phyloP scores from a whole-genome alignment of 192 early-diverging fungal genomes.

The Pilobolus umbonatus region DNA sequence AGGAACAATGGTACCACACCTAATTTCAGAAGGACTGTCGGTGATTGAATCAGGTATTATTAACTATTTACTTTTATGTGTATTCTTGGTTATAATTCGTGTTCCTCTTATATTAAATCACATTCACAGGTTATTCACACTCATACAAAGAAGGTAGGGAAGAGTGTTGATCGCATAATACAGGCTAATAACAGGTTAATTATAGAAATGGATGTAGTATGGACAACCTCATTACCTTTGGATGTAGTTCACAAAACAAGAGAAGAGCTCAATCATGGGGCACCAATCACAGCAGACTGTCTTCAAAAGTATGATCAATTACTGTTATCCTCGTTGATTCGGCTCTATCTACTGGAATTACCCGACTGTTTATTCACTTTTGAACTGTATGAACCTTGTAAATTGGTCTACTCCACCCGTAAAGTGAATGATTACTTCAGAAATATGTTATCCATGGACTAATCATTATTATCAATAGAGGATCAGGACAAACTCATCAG shows the following conservation, averaged over 20 bases:
- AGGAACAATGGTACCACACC: slow-evolving; percentile 52
- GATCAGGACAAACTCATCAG: slow-evolving; percentile 30
- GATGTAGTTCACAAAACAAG: slow-evolving; percentile 58
- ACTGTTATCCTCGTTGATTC: slow-evolving; percentile 54
- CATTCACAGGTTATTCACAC: slow-evolving; percentile 1
- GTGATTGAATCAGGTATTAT: slow-evolving; percentile 54
- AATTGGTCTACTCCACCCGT: slow-evolving; percentile 60
- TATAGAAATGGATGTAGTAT: slow-evolving; percentile 51
- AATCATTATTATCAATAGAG: no score
- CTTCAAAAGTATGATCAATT: slow-evolving; percentile 56
- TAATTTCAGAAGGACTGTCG: slow-evolving; percentile 59
- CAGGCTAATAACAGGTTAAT: no score
- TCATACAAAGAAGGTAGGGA: slow-evolving; percentile 25
- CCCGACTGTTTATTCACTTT: slow-evolving; percentile 66
- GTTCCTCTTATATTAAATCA: no score
- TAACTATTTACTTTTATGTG: no score
- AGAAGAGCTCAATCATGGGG: slow-evolving; percentile 55
- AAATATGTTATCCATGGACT: no score
- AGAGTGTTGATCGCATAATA: no score
- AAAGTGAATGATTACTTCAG: slow-evolving; percentile 16
- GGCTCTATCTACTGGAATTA: slow-evolving; percentile 68
- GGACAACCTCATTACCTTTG: slow-evolving; percentile 56
- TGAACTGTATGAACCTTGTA: slow-evolving; percentile 67
- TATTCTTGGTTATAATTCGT: no score
- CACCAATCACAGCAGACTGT: slow-evolving; percentile 48